phyloP scores from a whole-genome alignment of 2,329 filamentous ascomycete species.

The Fusarium tanahbumbuense region DNA sequence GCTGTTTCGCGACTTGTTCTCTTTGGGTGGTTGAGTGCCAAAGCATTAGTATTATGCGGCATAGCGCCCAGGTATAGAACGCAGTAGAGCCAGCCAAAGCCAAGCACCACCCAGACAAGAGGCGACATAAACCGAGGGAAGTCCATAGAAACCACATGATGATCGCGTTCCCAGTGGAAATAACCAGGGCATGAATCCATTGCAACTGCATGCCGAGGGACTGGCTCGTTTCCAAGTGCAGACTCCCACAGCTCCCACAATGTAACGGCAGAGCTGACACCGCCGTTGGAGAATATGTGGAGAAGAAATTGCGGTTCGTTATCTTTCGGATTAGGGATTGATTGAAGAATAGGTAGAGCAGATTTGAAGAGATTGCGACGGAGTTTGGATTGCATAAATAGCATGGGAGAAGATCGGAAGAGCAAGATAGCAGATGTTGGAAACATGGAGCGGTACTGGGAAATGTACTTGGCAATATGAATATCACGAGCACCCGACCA shows the following conservation, averaged over 20 bases:
- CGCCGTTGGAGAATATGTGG: constrained; percentile 66
- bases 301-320: constrained; percentile 53
- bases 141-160: constrained; percentile 54
- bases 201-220: constrained; percentile 58
- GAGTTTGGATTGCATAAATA: constrained; percentile 51
- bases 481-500: constrained; percentile 65
- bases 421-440: constrained; percentile 61
- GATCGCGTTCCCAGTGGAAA: constrained; percentile 54
- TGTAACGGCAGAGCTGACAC: constrained; percentile 55
- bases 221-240: constrained; percentile 34
- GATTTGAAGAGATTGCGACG: constrained; percentile 52
- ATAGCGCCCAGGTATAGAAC: constrained; percentile 47
- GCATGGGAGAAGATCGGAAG: constrained; percentile 55
- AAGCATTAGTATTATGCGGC: constrained; percentile 51
- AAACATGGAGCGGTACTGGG: constrained; percentile 58
- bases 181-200: constrained; percentile 63
- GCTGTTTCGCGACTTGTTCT: constrained; percentile 54
- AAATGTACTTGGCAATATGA: constrained; percentile 65
- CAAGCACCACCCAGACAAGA: constrained; percentile 51
- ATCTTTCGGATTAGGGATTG: constrained; percentile 37
- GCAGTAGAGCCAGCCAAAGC: constrained; percentile 48
- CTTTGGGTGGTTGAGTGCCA: constrained; percentile 52
- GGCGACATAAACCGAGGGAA: constrained; percentile 52
- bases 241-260: constrained; percentile 45
- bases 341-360: constrained; percentile 55